A percentile compares a stretch with the other conserved stretches of the same genome.
These are phyloP conservation scores for Leccinum sublutescens DNA, from an alignment of 768 basidiomycete genomes.

Conservation along the genomic window DNA sequence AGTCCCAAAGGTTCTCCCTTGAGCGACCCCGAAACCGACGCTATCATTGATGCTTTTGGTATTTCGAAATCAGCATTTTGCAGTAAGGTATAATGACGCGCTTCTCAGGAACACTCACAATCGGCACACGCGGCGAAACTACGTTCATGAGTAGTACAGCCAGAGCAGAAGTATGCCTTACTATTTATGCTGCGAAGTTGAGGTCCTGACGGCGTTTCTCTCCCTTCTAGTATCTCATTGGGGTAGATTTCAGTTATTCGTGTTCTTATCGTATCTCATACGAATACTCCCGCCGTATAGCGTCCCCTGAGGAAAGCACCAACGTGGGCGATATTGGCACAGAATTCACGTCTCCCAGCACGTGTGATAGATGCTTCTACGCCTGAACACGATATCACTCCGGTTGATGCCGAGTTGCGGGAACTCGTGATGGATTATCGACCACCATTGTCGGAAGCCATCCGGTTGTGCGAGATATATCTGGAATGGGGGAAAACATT, in stretches of 20 bases:
- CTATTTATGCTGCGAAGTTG: not conserved
- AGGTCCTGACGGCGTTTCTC: not conserved
- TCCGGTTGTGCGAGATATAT: slow-evolving; percentile 61
- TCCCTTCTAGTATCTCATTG: slow-evolving; percentile 51
- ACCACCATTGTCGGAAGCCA: slow-evolving; percentile 59
- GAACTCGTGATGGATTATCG: slow-evolving; percentile 46
- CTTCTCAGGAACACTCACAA: slow-evolving; percentile 52
- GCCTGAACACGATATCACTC: slow-evolving; percentile 32
- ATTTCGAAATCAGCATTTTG: not conserved
- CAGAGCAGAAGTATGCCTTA: slow-evolving; percentile 56
- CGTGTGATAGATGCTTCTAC: slow-evolving; percentile 39
- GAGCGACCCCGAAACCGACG: slow-evolving; percentile 39
- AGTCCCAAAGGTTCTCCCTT: slow-evolving; percentile 2
- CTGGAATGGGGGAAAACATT: slow-evolving; percentile 58
- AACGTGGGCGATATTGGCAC: slow-evolving; percentile 14
- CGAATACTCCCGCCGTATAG: slow-evolving; percentile 12
- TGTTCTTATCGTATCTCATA: not conserved
- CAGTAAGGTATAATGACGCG: not conserved
- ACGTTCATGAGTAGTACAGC: slow-evolving; percentile 65
- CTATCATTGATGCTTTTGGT: slow-evolving; percentile 52
- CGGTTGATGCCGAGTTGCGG: slow-evolving; percentile 37
- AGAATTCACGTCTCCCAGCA: slow-evolving; percentile 39
- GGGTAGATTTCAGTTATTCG: slow-evolving; percentile 34
- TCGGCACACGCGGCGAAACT: slow-evolving; percentile 53
- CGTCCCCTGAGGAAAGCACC: slow-evolving; percentile 21